Percentiles rank a stretch among this genome's conserved stretches.
Conservation (phyloP, 1,139 yeast species). For the Insectozyma bohioensis region DNA sequence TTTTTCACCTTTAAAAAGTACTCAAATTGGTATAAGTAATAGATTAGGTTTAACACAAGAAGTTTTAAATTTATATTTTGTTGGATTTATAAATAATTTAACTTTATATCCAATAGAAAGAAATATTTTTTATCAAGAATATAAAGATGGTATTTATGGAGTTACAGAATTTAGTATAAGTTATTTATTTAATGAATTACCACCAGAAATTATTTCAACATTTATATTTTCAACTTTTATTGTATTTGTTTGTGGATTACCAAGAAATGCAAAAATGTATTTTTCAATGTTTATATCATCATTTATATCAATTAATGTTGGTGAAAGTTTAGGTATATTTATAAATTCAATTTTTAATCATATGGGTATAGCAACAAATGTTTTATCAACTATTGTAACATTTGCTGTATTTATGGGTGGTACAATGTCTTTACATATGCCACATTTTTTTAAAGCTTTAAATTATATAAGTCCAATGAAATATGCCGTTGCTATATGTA, state of each 20-base stretch:
- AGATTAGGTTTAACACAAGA: conserved; percentile 71
- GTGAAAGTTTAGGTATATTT: conserved; percentile 73
- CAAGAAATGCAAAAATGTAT: conserved; percentile 58
- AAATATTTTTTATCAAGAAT: conserved; percentile 69
- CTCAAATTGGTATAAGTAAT: conserved; percentile 53
- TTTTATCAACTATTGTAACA: conserved; percentile 57
- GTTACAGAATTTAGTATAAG: conserved; percentile 57
- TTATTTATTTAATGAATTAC: conserved; percentile 63
- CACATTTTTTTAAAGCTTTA: conserved; percentile 57
- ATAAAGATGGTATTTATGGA: conserved; percentile 65
- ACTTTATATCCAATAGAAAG: conserved; percentile 69
- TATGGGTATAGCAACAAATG: conserved; percentile 70
- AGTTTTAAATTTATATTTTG: conserved; percentile 61
- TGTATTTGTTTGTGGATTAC: conserved; percentile 65
- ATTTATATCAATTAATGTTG: conserved; percentile 57
- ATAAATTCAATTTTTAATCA: conserved; percentile 66
- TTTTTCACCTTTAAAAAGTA: conserved; percentile 62
- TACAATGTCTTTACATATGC: conserved; percentile 67
- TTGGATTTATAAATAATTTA: conserved; percentile 71
- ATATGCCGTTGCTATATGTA: conserved; percentile 53
- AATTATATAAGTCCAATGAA: conserved; percentile 69
- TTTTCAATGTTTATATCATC: conserved; percentile 56
- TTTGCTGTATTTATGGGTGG: conserved; percentile 78
- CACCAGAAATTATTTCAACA: conserved; percentile 59
- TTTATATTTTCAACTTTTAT: conserved; percentile 54